Conservation (phyloP, 164 flowering plant species). For the Dillenia suffruticosa region DNA sequence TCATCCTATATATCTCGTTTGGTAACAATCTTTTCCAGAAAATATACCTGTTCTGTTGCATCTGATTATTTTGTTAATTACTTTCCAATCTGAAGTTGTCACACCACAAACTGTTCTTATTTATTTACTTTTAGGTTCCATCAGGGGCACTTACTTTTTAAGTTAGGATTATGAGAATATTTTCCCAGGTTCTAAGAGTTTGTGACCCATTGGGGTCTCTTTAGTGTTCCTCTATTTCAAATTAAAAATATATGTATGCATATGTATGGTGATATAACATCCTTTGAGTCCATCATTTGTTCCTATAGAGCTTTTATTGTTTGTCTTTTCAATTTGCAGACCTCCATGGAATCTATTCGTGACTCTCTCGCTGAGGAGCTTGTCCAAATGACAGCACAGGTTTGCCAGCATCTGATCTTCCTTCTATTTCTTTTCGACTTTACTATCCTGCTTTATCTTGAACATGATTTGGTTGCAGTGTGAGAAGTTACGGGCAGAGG, state of each 20-base stretch:
- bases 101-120: too few relatives aligned
- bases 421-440: neutral
- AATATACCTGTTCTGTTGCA: too few relatives aligned
- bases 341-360: conserved; percentile 92
- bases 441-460: neutral
- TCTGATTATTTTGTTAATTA: too few relatives aligned
- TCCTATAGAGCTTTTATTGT: neutral
- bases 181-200: too few relatives aligned
- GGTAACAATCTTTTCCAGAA: conserved; percentile 36
- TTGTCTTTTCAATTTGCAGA: conserved; percentile 27
- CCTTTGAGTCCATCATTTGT: neutral
- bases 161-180: too few relatives aligned
- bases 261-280: neutral
- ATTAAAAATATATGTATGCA: too few relatives aligned
- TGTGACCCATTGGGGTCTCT: too few relatives aligned
- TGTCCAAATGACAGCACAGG: conserved; percentile 95
- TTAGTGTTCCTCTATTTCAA: too few relatives aligned
- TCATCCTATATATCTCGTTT: conserved; percentile 93
- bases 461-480: conserved; percentile 43
- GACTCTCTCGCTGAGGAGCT: conserved; percentile 97
- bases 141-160: too few relatives aligned
- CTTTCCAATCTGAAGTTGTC: too few relatives aligned
- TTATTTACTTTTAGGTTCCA: too few relatives aligned
- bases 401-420: conserved; percentile 14
- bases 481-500: conserved; percentile 79